Conservation (phyloP, 441 rosid species). For the Rhodomyrtus psidioides region DNA sequence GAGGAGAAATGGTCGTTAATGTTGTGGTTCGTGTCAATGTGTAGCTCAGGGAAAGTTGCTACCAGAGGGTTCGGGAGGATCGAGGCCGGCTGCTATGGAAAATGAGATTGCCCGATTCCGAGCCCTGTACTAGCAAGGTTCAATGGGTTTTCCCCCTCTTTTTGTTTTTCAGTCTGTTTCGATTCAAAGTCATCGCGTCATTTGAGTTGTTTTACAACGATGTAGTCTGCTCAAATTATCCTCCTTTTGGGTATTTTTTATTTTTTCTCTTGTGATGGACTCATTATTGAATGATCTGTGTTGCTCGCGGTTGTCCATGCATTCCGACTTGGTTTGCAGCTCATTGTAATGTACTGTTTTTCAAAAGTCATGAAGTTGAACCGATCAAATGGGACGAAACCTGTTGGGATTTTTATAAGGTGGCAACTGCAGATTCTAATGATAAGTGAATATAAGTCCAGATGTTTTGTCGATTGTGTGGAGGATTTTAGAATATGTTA, state of each 20-base stretch:
- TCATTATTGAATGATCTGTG: not conserved
- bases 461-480: not conserved
- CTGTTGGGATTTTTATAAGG: not conserved
- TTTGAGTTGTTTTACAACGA: not conserved
- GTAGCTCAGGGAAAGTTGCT: constrained; percentile 72
- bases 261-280: not conserved
- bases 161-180: not conserved
- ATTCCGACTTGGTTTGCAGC: not conserved
- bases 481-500: not conserved
- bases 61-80: constrained; percentile 66
- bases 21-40: not conserved
- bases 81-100: constrained; percentile 72
- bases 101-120: constrained; percentile 47
- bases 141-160: not conserved
- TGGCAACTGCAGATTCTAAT: not conserved
- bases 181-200: not conserved
- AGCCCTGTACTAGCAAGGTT: constrained; percentile 45
- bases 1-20: not conserved
- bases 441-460: not conserved
- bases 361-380: not conserved
- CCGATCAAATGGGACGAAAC: not conserved
- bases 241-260: not conserved
- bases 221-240: not conserved
- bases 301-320: not conserved
- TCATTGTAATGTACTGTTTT: not conserved